Evolutionary conservation across 305 asterid genomes (phyloP).

Genomic region (Plantago coronopus): DNA sequence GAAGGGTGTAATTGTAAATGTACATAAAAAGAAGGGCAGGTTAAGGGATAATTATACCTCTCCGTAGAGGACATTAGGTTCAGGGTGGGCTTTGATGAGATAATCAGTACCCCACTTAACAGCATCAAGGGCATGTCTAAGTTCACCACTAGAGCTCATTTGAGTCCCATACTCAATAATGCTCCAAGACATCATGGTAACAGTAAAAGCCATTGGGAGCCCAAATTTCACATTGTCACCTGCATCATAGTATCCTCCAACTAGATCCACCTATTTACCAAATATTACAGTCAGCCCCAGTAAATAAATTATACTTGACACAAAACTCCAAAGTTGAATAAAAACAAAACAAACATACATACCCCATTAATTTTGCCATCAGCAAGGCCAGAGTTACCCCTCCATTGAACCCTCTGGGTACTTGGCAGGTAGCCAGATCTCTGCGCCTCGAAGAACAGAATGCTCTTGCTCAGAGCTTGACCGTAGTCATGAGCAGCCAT

Average conservation of each 20-base stretch:
- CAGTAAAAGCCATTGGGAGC: conserved; percentile 92
- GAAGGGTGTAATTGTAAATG: too few relatives aligned
- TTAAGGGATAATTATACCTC: conserved; percentile 43
- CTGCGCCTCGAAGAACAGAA: conserved; percentile 94
- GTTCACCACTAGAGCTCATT: conserved; percentile 73
- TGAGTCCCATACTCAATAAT: conserved; percentile 77
- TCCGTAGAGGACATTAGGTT: conserved; percentile 85
- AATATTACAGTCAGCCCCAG: neutral
- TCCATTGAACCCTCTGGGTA: conserved; percentile 77
- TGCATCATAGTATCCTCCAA: conserved; percentile 98
- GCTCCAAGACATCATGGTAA: conserved; percentile 97
- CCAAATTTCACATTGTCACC: conserved; percentile 99
- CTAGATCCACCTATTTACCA: conserved; percentile 69
- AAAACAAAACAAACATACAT: neutral
- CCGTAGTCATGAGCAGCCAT: conserved; percentile 80
- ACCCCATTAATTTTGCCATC: conserved; percentile 95
- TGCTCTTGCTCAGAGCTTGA: conserved; percentile 75
- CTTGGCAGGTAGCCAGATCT: conserved; percentile 88
- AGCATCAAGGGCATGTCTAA: conserved; percentile 77
- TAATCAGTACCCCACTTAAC: conserved; percentile 99
- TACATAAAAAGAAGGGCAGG: neutral
- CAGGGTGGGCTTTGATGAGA: conserved; percentile 89
- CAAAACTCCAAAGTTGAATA: neutral
- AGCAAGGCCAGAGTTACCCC: conserved; percentile 84
- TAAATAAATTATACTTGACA: neutral